Base-by-base conservation (phyloP, 2,329 filamentous ascomycete species). In the Tolypocladium nubicola region DNA sequence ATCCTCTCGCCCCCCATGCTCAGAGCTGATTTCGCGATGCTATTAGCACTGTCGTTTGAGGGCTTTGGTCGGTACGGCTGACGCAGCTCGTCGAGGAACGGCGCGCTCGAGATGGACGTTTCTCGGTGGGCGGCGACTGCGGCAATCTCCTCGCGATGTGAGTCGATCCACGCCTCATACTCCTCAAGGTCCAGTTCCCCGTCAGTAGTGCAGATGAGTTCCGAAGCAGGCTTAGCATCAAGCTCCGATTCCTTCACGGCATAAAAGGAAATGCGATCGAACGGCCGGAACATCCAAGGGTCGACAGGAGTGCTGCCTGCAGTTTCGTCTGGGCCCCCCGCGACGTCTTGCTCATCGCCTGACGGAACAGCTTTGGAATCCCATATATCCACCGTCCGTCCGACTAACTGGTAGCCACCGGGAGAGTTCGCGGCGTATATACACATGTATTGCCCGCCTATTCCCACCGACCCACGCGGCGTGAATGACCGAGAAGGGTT, bases 371-470 rank as follows among this genome's bases (percentile, higher is more conserved):
- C 9, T 57, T 40, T 54, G 10, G 62, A 56, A 58, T 71, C 66
- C 71, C 71, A 73, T 11, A 71, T 69, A 33, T 67, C 64, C 2
- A 69, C 58, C 0, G 71, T 73, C 19, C 70, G 64, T 0, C 71
- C 71, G 0, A 72, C 68, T 13, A 73, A 64, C 58, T 73, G 71
- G 60, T 73, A 73, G 0, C 71, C 71, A 2, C 71, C 71, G 2
- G 71, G 71, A 5, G 69, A 70, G 40, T 72, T 67, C 14, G 69
- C 69, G 10, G 69, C 69, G 52, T 73, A 73, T n/a, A 73, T 71
- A 49, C 71, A 72, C 65, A 73, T 70, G 52, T 71, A 72, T 58
- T 72, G 67, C 0, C 71, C 71, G 0, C 70, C 71, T 6, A 73
- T 67, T 1, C 71, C 71, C 1, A 73, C 71, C 7, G 70, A 65